phyloP scores from a whole-genome alignment of 2,329 filamentous ascomycete species.

The Botrytis galanthina region DNA sequence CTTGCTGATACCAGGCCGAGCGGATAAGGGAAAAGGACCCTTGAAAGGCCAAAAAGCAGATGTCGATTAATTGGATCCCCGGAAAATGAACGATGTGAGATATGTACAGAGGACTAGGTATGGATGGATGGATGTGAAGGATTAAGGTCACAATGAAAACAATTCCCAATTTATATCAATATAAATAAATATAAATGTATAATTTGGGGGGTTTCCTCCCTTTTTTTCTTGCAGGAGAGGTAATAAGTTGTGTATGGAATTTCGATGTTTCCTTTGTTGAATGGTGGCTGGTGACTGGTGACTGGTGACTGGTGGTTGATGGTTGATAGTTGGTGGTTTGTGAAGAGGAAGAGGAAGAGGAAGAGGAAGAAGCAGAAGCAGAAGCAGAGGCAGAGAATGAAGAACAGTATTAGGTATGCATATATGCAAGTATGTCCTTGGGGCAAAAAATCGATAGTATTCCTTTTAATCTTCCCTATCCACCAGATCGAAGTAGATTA shows the following conservation, averaged over 20 bases:
- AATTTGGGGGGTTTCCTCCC: neutral
- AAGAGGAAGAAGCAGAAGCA: neutral
- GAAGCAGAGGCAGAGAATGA: neutral
- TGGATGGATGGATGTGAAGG: neutral
- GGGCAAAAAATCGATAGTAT: neutral
- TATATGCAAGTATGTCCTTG: neutral
- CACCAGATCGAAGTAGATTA: no score
- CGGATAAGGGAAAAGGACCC: slow-evolving; percentile 17
- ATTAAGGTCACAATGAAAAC: neutral
- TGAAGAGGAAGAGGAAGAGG: neutral
- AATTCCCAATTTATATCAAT: neutral
- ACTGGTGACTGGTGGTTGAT: neutral
- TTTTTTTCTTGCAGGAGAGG: neutral
- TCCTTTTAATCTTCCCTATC: no score
- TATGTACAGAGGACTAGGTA: neutral
- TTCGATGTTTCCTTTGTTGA: neutral
- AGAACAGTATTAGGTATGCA: neutral
- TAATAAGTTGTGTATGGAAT: neutral
- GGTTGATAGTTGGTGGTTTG: neutral
- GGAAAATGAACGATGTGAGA: slow-evolving; percentile 2
- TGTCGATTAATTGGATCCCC: slow-evolving; percentile 17
- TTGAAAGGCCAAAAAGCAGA: neutral
- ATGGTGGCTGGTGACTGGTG: neutral
- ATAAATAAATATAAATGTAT: neutral
- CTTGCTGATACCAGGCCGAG: slow-evolving; percentile 12